Conservation (phyloP, 345 rosid genomes). For the Tarenaya hassleriana region DNA sequence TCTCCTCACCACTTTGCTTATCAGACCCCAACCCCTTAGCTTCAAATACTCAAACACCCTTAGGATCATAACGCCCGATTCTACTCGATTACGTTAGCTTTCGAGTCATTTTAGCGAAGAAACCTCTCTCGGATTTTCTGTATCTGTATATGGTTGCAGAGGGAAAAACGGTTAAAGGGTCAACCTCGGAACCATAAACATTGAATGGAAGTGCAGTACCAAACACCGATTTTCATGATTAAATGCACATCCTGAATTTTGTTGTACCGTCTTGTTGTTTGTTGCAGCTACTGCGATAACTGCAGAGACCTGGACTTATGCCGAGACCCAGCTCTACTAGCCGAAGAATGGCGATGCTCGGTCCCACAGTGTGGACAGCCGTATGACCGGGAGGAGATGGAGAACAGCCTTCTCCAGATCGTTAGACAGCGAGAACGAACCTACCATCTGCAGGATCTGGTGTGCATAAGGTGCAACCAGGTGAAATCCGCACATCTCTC, state of each 20-base stretch:
- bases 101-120: no score
- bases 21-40: no score
- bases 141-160: no score
- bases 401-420: conserved; percentile 77
- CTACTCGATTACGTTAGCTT: no score
- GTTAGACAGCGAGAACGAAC: conserved; percentile 73
- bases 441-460: conserved; percentile 84
- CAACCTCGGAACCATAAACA: no score
- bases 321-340: conserved; percentile 55
- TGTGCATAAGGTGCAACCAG: conserved; percentile 75
- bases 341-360: conserved; percentile 72
- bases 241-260: conserved; percentile 9
- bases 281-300: conserved; percentile 79
- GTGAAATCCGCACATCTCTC: conserved; percentile 84
- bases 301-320: conserved; percentile 86
- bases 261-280: conserved; percentile 25
- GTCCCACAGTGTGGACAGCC: conserved; percentile 85
- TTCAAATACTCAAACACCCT: no score
- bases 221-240: no score
- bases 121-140: no score
- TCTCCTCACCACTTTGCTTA: conserved; percentile 1
- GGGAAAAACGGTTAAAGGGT: no score
- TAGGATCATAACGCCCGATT: no score
- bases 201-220: no score
- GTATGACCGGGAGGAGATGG: conserved; percentile 66